phyloP scores from a whole-genome alignment of 1,284 basidiomycete species.

The Nidula niveotomentosa region DNA sequence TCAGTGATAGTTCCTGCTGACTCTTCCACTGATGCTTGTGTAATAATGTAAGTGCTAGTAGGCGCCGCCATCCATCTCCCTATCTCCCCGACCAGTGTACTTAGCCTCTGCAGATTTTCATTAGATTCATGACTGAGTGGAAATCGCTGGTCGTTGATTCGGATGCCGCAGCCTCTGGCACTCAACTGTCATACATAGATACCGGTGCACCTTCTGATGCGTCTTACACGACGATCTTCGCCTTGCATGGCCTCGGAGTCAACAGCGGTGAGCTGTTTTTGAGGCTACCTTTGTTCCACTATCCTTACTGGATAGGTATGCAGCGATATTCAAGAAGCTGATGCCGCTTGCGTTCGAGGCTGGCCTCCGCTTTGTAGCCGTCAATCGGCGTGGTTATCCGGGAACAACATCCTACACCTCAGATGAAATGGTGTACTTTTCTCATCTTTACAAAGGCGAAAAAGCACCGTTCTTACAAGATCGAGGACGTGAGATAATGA shows the following conservation, averaged over 20 bases:
- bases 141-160: too few relatives aligned
- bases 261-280: not conserved
- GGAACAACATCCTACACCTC: constrained; percentile 10
- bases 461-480: constrained; percentile 12
- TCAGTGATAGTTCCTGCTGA: too few relatives aligned
- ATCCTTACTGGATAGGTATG: constrained; percentile 15
- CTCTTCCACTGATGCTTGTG: too few relatives aligned
- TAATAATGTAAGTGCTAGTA: too few relatives aligned
- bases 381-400: constrained; percentile 10
- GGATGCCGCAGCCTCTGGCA: not conserved
- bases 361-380: constrained; percentile 7
- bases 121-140: too few relatives aligned
- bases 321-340: constrained; percentile 29
- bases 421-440: constrained; percentile 13
- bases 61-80: too few relatives aligned
- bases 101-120: too few relatives aligned
- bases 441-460: constrained; percentile 12
- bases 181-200: constrained; percentile 3
- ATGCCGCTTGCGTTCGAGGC: constrained; percentile 32
- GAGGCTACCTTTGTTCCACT: not conserved
- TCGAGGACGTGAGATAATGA: constrained; percentile 21
- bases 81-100: too few relatives aligned
- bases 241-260: constrained; percentile 3
- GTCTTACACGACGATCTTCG: constrained; percentile 3
- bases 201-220: constrained; percentile 1